Percentiles rank a stretch among this genome's conserved stretches.
Evolutionary conservation across 108 stramenopile genomes (phyloP).

Genomic region (Cyclotella baltica): DNA sequence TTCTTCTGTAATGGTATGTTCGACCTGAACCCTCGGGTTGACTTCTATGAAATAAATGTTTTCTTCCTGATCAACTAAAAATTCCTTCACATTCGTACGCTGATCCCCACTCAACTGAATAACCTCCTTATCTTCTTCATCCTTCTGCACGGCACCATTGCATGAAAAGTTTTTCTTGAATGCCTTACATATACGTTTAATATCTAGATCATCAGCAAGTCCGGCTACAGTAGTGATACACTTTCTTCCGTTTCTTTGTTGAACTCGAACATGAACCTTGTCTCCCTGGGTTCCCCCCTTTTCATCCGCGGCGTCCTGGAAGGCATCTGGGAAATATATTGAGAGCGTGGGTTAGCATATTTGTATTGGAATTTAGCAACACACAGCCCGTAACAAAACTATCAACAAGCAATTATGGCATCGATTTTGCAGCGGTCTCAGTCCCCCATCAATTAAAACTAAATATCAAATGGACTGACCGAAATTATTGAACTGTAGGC

Average conservation of each 20-base stretch:
- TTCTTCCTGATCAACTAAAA: conserved; percentile 97
- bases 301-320: conserved; percentile 87
- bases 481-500: conserved; percentile 4
- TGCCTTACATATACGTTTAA: conserved; percentile 98
- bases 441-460: neutral
- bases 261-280: conserved; percentile 98
- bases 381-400: neutral
- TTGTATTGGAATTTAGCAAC: neutral
- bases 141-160: conserved; percentile 97
- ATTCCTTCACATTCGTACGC: conserved; percentile 95
- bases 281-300: conserved; percentile 67
- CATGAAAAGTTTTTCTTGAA: conserved; percentile 99
- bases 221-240: conserved; percentile 99
- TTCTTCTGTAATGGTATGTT: neutral
- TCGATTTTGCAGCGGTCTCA: neutral
- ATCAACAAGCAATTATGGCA: neutral
- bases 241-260: conserved; percentile 98
- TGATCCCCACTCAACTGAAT: conserved; percentile 99
- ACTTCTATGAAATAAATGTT: conserved; percentile 86
- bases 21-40: conserved; percentile 87
- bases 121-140: conserved; percentile 94
- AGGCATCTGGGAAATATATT: conserved; percentile 67
- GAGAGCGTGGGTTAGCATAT: neutral
- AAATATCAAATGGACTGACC: neutral
- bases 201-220: conserved; percentile 97